phyloP scores from a whole-genome alignment of 208 protist species.

The Sergeia podlipaevii region DNA sequence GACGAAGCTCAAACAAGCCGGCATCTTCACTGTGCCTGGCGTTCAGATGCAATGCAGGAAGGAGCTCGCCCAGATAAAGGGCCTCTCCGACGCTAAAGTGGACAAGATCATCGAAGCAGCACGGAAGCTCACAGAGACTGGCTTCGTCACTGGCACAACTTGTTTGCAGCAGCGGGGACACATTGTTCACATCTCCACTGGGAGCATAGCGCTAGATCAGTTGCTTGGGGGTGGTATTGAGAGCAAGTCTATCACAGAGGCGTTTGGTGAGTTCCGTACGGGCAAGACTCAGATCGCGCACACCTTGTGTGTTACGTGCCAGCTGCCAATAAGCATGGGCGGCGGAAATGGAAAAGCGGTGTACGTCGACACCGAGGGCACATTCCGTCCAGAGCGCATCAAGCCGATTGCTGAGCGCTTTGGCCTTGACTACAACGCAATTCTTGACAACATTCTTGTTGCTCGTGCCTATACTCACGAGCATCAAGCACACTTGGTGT shows the following conservation, averaged over 20 bases:
- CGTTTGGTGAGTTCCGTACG: slow-evolving; percentile 99
- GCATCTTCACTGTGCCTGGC: slow-evolving; percentile 89
- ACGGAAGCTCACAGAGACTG: slow-evolving; percentile 76
- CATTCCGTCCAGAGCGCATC: slow-evolving; percentile 97
- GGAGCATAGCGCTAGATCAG: slow-evolving; percentile 90
- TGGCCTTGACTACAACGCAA: slow-evolving; percentile 87
- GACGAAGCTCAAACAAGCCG: slow-evolving; percentile 85
- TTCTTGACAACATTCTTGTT: slow-evolving; percentile 97
- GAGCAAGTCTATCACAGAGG: slow-evolving; percentile 95
- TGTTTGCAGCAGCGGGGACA: slow-evolving; percentile 85
- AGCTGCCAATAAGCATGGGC: slow-evolving; percentile 91
- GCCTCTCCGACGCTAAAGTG: slow-evolving; percentile 98
- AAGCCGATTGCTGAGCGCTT: slow-evolving; percentile 95
- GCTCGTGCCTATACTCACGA: slow-evolving; percentile 96
- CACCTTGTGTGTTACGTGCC: slow-evolving; percentile 97
- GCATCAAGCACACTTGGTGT: slow-evolving; percentile 92
- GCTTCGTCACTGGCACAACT: slow-evolving; percentile 88
- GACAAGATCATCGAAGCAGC: slow-evolving; percentile 97
- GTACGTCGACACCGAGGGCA: slow-evolving; percentile 99
- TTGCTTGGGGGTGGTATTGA: slow-evolving; percentile 97
- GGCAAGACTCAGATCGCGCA: slow-evolving; percentile 98
- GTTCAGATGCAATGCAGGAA: slow-evolving; percentile 93
- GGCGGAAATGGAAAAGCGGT: slow-evolving; percentile 93
- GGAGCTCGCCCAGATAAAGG: slow-evolving; percentile 93
- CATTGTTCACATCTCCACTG: slow-evolving; percentile 94